Conservation (phyloP, 129 eudicot genomes). For the Artemisia annua region DNA sequence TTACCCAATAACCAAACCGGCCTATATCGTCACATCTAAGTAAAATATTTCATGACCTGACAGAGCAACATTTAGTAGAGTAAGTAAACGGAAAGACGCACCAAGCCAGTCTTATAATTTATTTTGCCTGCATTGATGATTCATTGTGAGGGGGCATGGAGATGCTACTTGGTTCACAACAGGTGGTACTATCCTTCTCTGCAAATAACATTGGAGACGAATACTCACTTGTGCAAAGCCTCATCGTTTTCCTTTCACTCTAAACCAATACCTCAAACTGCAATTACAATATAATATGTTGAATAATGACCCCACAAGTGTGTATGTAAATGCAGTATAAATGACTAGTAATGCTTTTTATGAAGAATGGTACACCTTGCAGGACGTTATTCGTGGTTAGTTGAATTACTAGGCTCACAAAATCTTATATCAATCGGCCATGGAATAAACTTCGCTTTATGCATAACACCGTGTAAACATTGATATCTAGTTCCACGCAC, state of each 20-base stretch:
- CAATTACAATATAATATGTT: conserved; percentile 25
- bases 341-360: conserved; percentile 7
- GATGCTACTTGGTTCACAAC: too few relatives aligned
- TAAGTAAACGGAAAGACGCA: too few relatives aligned
- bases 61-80: too few relatives aligned
- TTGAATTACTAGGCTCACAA: conserved; percentile 76
- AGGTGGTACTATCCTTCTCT: neutral
- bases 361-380: conserved; percentile 53
- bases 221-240: conserved; percentile 90
- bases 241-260: conserved; percentile 96
- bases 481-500: too few relatives aligned
- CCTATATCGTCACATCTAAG: neutral
- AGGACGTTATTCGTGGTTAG: conserved; percentile 80
- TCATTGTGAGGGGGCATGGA: too few relatives aligned
- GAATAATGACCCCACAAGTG: conserved; percentile 11
- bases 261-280: conserved; percentile 92
- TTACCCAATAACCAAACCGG: neutral
- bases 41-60: conserved; percentile 7
- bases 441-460: conserved; percentile 43
- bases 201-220: conserved; percentile 6
- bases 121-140: too few relatives aligned
- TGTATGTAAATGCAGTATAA: conserved; percentile 6
- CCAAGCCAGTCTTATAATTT: neutral
- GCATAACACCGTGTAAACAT: too few relatives aligned
- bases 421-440: conserved; percentile 97